These are phyloP conservation scores for Cercis canadensis DNA, from an alignment of 306 rosid species.

Conservation along the genomic window DNA sequence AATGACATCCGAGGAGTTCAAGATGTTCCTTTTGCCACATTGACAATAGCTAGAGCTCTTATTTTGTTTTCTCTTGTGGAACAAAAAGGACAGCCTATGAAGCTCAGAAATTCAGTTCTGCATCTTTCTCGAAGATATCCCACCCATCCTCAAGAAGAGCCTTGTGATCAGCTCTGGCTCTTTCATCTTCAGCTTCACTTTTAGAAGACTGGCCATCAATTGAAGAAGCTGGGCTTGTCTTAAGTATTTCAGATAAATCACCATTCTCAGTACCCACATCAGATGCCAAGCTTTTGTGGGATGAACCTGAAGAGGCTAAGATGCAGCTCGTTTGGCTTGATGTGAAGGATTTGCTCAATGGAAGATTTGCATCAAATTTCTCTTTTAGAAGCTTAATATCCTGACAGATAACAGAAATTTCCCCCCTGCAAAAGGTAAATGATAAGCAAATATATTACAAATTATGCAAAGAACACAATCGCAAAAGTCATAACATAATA, in stretches of 20 bases:
- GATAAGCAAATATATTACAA: conserved; percentile 10
- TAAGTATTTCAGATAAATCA: conserved; percentile 36
- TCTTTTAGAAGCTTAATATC: conserved; percentile 77
- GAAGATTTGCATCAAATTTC: conserved; percentile 83
- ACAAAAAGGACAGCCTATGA: background rate
- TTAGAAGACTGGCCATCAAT: conserved; percentile 34
- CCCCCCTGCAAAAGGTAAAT: conserved; percentile 67
- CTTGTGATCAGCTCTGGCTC: conserved; percentile 40
- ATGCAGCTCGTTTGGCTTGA: conserved; percentile 87
- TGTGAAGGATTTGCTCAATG: conserved; percentile 81
- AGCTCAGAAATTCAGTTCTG: conserved; percentile 30
- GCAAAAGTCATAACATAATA: background rate
- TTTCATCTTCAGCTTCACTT: conserved; percentile 36
- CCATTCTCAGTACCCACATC: conserved; percentile 46
- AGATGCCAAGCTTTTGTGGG: conserved; percentile 38
- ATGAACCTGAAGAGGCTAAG: conserved; percentile 60
- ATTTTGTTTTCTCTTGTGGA: background rate
- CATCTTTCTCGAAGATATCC: conserved; percentile 62
- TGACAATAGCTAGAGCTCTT: conserved; percentile 22
- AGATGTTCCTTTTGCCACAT: background rate
- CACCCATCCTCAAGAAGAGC: conserved; percentile 73
- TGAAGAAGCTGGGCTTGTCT: conserved; percentile 43
- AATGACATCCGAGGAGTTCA: too few relatives aligned
- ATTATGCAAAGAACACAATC: background rate
- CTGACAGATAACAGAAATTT: conserved; percentile 81